These are phyloP conservation scores for Maudiozyma humilis DNA, from an alignment of 1,139 yeast genomes.

Conservation along the genomic window DNA sequence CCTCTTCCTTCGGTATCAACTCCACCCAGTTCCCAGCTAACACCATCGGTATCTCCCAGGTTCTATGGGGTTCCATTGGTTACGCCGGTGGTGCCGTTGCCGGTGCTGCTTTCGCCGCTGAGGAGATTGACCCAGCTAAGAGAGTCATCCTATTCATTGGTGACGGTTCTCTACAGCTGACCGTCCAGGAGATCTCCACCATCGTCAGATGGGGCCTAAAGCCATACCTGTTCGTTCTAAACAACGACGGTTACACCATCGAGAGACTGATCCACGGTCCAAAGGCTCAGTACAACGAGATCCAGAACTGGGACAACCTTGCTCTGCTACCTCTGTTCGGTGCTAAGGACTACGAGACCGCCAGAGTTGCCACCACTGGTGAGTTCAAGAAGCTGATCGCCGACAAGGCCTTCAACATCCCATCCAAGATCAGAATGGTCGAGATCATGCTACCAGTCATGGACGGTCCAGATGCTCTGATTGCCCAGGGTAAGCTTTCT, in stretches of 20 bases:
- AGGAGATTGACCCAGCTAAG: conserved; percentile 56
- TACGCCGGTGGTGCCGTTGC: conserved; percentile 75
- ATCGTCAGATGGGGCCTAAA: conserved; percentile 72
- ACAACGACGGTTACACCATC: conserved; percentile 83
- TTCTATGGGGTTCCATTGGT: conserved; percentile 86
- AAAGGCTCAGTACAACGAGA: conserved; percentile 64
- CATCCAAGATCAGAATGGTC: conserved; percentile 59
- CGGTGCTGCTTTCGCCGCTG: conserved; percentile 80
- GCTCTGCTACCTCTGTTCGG: conserved; percentile 62
- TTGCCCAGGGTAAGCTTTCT: conserved; percentile 67
- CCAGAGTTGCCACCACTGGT: conserved; percentile 52
- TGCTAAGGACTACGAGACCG: conserved; percentile 45
- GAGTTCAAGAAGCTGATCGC: conserved; percentile 54
- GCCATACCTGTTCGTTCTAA: conserved; percentile 72
- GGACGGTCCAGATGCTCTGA: conserved; percentile 73
- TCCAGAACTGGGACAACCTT: conserved; percentile 76
- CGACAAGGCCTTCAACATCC: conserved; percentile 39
- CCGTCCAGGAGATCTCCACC: conserved; percentile 80
- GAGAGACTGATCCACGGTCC: conserved; percentile 82
- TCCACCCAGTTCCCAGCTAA: conserved; percentile 69
- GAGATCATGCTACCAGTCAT: conserved; percentile 71
- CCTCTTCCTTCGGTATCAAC: conserved; percentile 79
- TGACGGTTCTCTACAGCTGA: conserved; percentile 82
- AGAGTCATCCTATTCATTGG: conserved; percentile 79
- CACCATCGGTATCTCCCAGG: conserved; percentile 74